These are phyloP conservation scores for Capronia coronata DNA, from an alignment of 2,329 filamentous ascomycete species.

Conservation along the genomic window DNA sequence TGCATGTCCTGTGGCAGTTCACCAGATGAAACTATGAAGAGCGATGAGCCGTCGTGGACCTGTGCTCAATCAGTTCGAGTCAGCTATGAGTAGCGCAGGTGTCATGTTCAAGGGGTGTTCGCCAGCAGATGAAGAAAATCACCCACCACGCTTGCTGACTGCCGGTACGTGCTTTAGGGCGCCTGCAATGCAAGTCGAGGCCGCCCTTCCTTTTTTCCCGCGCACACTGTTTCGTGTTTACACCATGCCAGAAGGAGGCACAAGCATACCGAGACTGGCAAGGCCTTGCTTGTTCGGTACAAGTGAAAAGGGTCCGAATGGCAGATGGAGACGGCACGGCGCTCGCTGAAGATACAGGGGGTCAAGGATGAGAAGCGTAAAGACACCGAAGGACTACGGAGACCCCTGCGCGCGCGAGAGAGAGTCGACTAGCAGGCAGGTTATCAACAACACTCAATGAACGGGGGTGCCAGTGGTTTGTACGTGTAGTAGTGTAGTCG, in stretches of 20 bases:
- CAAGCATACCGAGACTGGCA: neutral
- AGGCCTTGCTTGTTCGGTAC: slow-evolving; percentile 7
- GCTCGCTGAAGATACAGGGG: neutral
- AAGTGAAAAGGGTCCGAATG: slow-evolving; percentile 3
- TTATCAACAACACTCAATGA: too few species aligned
- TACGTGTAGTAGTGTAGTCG: too few species aligned
- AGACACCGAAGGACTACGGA: neutral
- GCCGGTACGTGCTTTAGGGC: too few species aligned
- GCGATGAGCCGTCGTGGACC: neutral
- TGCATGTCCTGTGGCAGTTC: too few species aligned
- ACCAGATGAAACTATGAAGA: too few species aligned
- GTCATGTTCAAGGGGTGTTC: too few species aligned
- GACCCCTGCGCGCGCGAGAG: too few species aligned
- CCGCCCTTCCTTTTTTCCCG: neutral
- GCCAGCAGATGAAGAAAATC: too few species aligned
- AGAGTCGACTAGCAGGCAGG: too few species aligned
- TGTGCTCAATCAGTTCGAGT: neutral
- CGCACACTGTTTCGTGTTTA: slow-evolving; percentile 10
- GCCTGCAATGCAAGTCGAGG: neutral
- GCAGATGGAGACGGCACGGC: neutral
- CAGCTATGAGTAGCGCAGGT: neutral
- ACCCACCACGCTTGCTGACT: too few species aligned
- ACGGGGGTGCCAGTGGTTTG: neutral
- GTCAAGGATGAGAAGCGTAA: neutral
- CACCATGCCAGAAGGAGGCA: slow-evolving; percentile 13